Evolutionary conservation across 345 rosid species (phyloP).

Genomic region (Eucalyptus camaldulensis): DNA sequence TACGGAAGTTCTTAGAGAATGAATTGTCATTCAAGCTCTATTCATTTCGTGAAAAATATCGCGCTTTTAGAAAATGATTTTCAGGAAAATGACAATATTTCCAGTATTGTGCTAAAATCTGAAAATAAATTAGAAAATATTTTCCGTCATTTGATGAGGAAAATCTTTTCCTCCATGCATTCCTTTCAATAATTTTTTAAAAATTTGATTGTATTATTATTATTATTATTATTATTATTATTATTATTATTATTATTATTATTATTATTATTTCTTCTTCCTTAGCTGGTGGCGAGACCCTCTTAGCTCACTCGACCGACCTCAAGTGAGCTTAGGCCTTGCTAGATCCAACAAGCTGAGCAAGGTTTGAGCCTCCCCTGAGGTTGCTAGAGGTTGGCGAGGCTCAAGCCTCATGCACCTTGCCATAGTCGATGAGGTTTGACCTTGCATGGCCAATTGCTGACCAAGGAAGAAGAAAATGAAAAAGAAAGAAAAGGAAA

Average conservation of each 20-base stretch:
- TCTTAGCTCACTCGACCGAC: fast-evolving
- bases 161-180: too few relatives aligned
- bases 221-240: too few relatives aligned
- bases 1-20: background rate
- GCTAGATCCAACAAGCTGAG: fast-evolving
- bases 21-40: background rate
- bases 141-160: fast-evolving
- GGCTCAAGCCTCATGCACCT: too few relatives aligned
- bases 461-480: fast-evolving
- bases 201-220: too few relatives aligned
- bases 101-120: fast-evolving
- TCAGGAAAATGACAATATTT: too few relatives aligned
- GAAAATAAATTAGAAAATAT: too few relatives aligned
- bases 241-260: too few relatives aligned
- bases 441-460: too few relatives aligned
- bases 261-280: fast-evolving
- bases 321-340: fast-evolving
- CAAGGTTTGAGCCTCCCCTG: fast-evolving
- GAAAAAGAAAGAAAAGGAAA: fast-evolving
- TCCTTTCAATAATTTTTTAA: too few relatives aligned
- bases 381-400: fast-evolving
- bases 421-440: fast-evolving
- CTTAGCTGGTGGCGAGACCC: fast-evolving
- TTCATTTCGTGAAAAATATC: too few relatives aligned
- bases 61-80: fast-evolving